phyloP scores from a whole-genome alignment of 176 grass and related monocot species.

The Miscanthus lutarioriparius region DNA sequence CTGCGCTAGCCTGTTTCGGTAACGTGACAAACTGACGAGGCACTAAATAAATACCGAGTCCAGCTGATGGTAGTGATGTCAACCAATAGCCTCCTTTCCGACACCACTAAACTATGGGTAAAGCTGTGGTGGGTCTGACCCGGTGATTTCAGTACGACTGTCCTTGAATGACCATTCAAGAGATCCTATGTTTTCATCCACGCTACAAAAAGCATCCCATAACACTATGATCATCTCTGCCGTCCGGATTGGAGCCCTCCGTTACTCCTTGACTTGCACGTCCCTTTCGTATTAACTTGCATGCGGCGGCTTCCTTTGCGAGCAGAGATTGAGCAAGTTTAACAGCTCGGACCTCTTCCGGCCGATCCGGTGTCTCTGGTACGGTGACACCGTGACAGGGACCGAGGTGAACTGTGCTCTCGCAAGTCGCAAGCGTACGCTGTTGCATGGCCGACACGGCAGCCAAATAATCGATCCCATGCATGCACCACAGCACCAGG shows the following conservation, averaged over 20 bases:
- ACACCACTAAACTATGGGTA: background rate
- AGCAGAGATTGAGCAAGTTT: background rate
- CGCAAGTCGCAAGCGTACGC: background rate
- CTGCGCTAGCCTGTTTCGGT: background rate
- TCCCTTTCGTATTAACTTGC: conserved; percentile 14
- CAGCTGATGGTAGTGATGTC: background rate
- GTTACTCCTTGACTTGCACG: conserved; percentile 13
- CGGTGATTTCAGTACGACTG: background rate
- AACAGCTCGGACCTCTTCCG: background rate
- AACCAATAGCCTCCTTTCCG: background rate
- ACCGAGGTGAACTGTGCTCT: background rate
- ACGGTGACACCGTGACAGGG: background rate
- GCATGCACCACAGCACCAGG: background rate
- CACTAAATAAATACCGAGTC: background rate
- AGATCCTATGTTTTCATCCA: background rate
- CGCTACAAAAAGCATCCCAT: conserved; percentile 20
- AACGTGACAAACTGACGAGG: background rate
- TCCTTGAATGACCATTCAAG: conserved; percentile 9
- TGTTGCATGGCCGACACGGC: conserved; percentile 11
- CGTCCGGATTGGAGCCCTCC: background rate
- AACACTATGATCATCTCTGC: background rate
- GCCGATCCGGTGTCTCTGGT: background rate
- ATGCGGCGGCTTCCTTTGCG: no score
- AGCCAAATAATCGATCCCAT: background rate
- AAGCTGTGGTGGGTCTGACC: no score